phyloP scores from a whole-genome alignment of 2,329 filamentous ascomycete species.

The Ceratocystis diversiconidia region DNA sequence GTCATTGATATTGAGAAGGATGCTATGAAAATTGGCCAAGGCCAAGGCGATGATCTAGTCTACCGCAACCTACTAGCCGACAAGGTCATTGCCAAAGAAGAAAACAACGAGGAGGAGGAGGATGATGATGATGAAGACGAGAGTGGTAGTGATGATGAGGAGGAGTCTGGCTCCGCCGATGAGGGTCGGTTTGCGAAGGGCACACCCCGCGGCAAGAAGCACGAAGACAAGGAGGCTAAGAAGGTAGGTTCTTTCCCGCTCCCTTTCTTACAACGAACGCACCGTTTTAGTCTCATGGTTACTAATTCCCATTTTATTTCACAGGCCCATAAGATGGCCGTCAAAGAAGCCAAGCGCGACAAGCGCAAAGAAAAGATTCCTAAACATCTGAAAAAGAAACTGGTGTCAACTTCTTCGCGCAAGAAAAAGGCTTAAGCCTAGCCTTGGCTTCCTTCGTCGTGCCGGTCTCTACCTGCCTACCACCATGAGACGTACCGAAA shows the following conservation, averaged over 20 bases:
- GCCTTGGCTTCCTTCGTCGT: neutral
- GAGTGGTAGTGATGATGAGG: conserved; percentile 19
- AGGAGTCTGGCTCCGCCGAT: conserved; percentile 35
- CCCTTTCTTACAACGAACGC: neutral
- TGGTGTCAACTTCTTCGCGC: conserved; percentile 49
- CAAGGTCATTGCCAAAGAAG: conserved; percentile 35
- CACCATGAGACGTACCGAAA: neutral
- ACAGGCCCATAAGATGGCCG: conserved; percentile 62
- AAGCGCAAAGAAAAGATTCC: conserved; percentile 92
- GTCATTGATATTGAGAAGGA: conserved; percentile 95
- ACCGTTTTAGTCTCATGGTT: neutral
- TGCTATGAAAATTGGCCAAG: conserved; percentile 58
- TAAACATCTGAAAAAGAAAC: conserved; percentile 85
- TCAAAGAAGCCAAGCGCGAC: conserved; percentile 92
- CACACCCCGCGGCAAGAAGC: conserved; percentile 63
- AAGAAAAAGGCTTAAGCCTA: conserved; percentile 38
- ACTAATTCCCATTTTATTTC: conserved; percentile 21
- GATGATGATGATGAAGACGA: conserved; percentile 29
- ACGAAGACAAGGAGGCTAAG: conserved; percentile 85
- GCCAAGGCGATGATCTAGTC: conserved; percentile 61
- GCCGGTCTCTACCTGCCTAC: neutral
- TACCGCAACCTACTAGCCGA: conserved; percentile 75
- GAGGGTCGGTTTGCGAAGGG: conserved; percentile 50
- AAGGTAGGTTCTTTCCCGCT: conserved; percentile 34
- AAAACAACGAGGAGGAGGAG: conserved; percentile 26